Evolutionary conservation across 108 stramenopile species (phyloP), one percentile per base, ranked within the genome.

Genomic region (Conticribra guillardii): DNA sequence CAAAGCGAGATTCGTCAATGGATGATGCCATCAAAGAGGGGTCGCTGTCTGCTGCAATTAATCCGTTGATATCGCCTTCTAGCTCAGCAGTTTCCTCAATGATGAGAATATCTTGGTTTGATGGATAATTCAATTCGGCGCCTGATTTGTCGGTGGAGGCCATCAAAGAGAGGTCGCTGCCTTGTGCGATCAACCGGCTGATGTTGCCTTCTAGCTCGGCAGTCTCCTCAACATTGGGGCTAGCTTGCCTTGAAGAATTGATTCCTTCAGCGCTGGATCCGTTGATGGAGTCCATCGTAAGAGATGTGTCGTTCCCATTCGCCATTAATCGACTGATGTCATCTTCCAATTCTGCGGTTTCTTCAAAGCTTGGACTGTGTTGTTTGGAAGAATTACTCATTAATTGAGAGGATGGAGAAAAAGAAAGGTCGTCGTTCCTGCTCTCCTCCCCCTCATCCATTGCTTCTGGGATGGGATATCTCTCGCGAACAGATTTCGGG

Each of bases 381-480:
- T 41, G 37, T 11, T 41, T 41, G 37, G 37, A 41, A 11, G 11
- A 41, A 41, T 41, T 41, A 11, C 37, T 41, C 37, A 41, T 41
- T 5, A 41, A 9, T 5, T 41, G 37, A 41, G 37, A 41, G 37
- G 37, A 41, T 9, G 37, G 37, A 41, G 37, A 41, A 41, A 41
- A 41, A 5, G 37, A 41, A 41, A 5, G 37, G 5, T 11, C 37
- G 37, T 9, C 37, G 11, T 11, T 9, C 5, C 11, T 11, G 8
- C 34, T 34, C 26, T 65, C 70, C 19, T 34, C 78, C 24, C 46
- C 15, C 0, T 54, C 66, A 28, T 37, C 45, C 64, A 67, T 54
- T 23, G 28, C 45, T 21, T 41, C 60, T 51, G 86, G 88, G n/a
- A 88, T 73, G 0, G 51, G 15, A 53, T 78, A 89, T 28, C 81